Base-by-base conservation (phyloP, 345 rosid species). In the Euphorbia lathyris region DNA sequence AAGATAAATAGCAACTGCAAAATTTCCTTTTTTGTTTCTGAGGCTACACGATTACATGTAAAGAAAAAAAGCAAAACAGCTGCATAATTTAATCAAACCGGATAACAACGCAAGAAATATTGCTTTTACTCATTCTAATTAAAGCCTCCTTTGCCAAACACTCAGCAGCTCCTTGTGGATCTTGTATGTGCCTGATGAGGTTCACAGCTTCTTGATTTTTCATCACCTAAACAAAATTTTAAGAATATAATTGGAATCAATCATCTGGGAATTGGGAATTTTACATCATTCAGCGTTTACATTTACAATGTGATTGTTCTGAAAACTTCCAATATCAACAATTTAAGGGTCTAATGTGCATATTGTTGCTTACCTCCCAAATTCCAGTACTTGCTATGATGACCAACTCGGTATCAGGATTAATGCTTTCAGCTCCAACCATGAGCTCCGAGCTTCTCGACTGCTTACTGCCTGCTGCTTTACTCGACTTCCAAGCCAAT, bases 161-260 rank as follows among this genome's bases (percentile, higher is more conserved):
- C 65, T 86, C 81, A 0, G 94, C 87, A 32, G 94, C 97, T 81
- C 81, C 84, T 74, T 83, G 84, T 40, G 97, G 87, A 80, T 86
- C 85, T 65, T 84, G 82, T 0, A 90, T 51, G 71, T 88, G 89
- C 75, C 89, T 72, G 23, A 86, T 77, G 45, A 91, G 82, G 72
- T 76, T 82, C 69, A 85, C 83, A 22, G 93, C 91, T 76, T 90
- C 97, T 80, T 90, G 93, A 67, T 76, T 85, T 67, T 79, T 90
- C 90, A 90, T 88, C 55, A 87, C 91, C 93, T 90, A 73, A 16
- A 55, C 36, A 68, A 61, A 56, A 2, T 51, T 56, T 20, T 5
- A 29, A 7, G 38, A 55, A 62, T 22, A 45, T 65, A 1, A 20
- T 26, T 3, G 36, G 55, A 66, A 14, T 34, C 43, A n/a, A n/a